phyloP scores from a whole-genome alignment of 345 rosid species.

The Boechera retrofracta region DNA sequence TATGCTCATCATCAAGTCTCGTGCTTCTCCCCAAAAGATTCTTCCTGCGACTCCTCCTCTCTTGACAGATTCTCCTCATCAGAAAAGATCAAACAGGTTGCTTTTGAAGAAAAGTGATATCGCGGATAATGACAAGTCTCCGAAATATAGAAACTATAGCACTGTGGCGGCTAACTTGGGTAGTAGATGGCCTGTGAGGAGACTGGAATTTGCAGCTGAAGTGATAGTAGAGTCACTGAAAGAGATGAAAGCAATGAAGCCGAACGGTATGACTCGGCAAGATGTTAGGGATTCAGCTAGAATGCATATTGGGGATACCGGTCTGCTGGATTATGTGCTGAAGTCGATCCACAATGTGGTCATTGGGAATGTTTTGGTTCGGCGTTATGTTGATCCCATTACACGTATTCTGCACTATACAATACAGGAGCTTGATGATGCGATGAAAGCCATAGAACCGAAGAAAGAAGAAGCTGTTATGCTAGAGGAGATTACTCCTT shows the following conservation, averaged over 20 bases:
- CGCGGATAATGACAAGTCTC: slow-evolving; percentile 45
- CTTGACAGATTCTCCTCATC: slow-evolving; percentile 23
- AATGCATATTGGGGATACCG: slow-evolving; percentile 88
- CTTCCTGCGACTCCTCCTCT: slow-evolving; percentile 28
- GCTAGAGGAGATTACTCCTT: slow-evolving; percentile 28
- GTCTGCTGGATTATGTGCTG: slow-evolving; percentile 81
- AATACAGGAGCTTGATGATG: slow-evolving; percentile 56
- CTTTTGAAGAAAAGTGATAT: slow-evolving; percentile 44
- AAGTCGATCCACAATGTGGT: slow-evolving; percentile 83
- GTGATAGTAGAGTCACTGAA: slow-evolving; percentile 69
- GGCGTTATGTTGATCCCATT: slow-evolving; percentile 61
- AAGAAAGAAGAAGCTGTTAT: slow-evolving; percentile 29
- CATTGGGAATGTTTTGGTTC: slow-evolving; percentile 59
- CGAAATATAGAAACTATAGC: slow-evolving; percentile 52
- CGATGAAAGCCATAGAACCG: slow-evolving; percentile 10
- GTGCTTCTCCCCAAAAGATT: slow-evolving; percentile 48
- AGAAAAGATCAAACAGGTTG: slow-evolving; percentile 36
- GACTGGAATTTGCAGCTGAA: slow-evolving; percentile 81
- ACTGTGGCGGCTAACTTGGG: slow-evolving; percentile 58
- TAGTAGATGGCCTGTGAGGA: slow-evolving; percentile 81
- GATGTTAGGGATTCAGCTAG: slow-evolving; percentile 93
- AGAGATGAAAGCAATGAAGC: slow-evolving; percentile 54
- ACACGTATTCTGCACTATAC: slow-evolving; percentile 78
- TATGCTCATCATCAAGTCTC: slow-evolving; percentile 67
- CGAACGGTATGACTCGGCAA: slow-evolving; percentile 79